Conservation (phyloP, 2,329 filamentous ascomycete species). For the Chaetomiaceae sp. region DNA sequence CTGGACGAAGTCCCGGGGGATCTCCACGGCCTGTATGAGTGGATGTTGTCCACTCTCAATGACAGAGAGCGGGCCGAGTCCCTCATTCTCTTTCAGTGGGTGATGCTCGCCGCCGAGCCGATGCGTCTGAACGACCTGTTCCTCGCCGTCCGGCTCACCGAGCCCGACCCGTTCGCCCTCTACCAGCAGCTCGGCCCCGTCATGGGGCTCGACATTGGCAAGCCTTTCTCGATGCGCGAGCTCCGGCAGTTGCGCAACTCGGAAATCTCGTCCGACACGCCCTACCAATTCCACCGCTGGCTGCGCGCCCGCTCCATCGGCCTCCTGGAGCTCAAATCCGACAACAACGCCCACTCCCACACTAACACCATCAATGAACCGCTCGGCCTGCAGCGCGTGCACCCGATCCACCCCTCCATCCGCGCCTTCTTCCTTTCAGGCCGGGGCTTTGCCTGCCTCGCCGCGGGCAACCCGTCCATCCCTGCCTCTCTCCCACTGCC, state of each 20-base stretch:
- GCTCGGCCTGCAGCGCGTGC: conserved; percentile 29
- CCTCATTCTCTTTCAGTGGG: conserved; percentile 33
- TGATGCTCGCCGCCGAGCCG: conserved; percentile 31
- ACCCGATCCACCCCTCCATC: conserved; percentile 31
- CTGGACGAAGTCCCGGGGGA: conserved; percentile 30
- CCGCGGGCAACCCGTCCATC: conserved; percentile 11
- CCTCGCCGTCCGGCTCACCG: conserved; percentile 30
- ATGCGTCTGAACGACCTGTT: conserved; percentile 32
- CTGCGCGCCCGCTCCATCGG: conserved; percentile 31
- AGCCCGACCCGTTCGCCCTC: conserved; percentile 15
- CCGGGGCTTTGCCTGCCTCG: conserved; percentile 30
- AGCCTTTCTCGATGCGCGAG: conserved; percentile 26
- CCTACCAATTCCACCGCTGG: conserved; percentile 30
- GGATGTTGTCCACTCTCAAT: conserved; percentile 32
- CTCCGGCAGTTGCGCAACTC: conserved; percentile 26
- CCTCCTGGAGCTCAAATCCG: conserved; percentile 29
- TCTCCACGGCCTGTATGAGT: conserved; percentile 33
- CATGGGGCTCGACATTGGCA: conserved; percentile 26
- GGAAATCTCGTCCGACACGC: conserved; percentile 28
- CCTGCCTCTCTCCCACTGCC: conserved; percentile 13
- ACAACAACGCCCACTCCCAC: too few species aligned
- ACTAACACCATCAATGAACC: conserved; percentile 21
- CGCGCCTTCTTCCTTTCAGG: conserved; percentile 32
- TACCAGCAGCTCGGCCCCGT: conserved; percentile 17
- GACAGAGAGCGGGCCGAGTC: conserved; percentile 29